phyloP scores from a whole-genome alignment of 2,329 filamentous ascomycete genomes.

The Alternaria arbusti region DNA sequence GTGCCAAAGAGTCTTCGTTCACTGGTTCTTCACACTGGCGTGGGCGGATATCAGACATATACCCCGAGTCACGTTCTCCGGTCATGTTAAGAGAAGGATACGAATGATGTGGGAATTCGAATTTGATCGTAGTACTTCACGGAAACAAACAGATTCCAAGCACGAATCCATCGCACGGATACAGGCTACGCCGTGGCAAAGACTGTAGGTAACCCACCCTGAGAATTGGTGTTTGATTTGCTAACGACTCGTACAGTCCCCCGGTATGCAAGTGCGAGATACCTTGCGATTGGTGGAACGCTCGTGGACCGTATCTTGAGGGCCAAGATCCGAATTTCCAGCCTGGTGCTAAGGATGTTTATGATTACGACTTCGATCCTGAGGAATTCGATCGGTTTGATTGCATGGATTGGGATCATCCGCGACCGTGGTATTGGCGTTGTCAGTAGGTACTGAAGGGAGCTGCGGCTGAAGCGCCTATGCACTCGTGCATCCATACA shows the following conservation, averaged over 20 bases:
- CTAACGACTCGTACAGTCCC: neutral
- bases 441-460: too few relatives aligned
- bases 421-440: neutral
- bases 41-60: neutral
- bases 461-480: too few relatives aligned
- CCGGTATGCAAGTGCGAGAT: neutral
- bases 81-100: neutral
- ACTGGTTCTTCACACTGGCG: neutral
- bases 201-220: neutral
- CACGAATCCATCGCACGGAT: neutral
- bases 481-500: too few relatives aligned
- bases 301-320: neutral
- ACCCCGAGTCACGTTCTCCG: neutral
- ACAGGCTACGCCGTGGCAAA: neutral
- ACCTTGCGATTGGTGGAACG: neutral
- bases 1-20: neutral
- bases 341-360: neutral
- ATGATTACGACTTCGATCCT: neutral
- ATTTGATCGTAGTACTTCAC: neutral
- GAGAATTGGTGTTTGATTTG: neutral
- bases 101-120: neutral
- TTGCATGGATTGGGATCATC: neutral
- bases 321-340: neutral
- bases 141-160: neutral
- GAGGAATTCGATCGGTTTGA: neutral